A percentile compares a stretch with the other conserved stretches of the same genome.
These are phyloP conservation scores for Ceratobasidium sp. DNA, from an alignment of 1,284 basidiomycete species.

Conservation along the genomic window DNA sequence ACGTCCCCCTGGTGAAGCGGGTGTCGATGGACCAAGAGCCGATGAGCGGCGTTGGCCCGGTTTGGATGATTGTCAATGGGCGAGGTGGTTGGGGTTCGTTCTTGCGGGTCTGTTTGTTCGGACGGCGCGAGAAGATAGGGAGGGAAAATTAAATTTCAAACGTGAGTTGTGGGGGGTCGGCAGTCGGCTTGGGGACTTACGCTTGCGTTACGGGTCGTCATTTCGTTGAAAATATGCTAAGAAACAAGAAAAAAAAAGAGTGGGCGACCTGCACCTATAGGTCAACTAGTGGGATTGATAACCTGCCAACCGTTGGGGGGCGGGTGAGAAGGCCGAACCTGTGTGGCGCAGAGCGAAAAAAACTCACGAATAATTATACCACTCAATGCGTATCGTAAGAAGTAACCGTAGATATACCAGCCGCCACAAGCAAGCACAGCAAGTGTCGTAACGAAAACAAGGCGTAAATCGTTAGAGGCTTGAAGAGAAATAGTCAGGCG, in stretches of 20 bases:
- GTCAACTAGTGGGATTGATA: not conserved
- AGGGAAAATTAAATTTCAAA: not conserved
- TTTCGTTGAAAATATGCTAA: not conserved
- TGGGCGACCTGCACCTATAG: slow-evolving; percentile 40
- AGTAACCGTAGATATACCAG: not conserved
- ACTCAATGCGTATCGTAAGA: slow-evolving; percentile 1
- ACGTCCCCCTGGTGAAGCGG: slow-evolving; percentile 29
- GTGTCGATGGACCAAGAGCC: slow-evolving; percentile 42
- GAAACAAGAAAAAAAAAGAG: not conserved
- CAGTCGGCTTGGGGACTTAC: not conserved
- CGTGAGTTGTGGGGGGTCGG: too few relatives aligned
- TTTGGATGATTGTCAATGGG: slow-evolving; percentile 27
- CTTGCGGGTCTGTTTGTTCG: slow-evolving; percentile 34
- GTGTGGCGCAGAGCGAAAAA: not conserved
- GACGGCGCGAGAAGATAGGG: not conserved
- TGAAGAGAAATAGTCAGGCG: not conserved
- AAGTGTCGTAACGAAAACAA: too few relatives aligned
- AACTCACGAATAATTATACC: slow-evolving; percentile 35
- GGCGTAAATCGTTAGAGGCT: slow-evolving; percentile 3
- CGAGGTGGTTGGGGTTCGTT: slow-evolving; percentile 26
- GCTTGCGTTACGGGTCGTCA: slow-evolving; percentile 41
- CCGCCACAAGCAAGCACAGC: not conserved
- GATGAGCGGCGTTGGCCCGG: slow-evolving; percentile 18
- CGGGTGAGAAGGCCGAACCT: not conserved
- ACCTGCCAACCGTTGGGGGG: not conserved